Conservation (phyloP, 2,329 filamentous ascomycete genomes). For the Calonectria henricotiae region DNA sequence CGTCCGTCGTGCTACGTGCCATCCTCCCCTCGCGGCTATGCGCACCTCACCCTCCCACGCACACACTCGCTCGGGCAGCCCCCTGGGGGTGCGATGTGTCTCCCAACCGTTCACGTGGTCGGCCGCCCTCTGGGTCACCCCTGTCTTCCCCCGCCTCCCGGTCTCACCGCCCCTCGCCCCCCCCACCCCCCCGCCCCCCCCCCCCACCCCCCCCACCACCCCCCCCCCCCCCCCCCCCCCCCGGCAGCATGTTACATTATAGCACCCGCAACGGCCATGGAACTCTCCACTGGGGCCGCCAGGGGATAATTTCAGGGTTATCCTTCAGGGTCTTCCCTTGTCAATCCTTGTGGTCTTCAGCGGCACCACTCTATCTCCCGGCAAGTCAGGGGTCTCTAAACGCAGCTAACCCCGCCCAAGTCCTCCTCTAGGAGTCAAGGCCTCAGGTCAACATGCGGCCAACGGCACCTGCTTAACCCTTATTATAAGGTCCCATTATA, state of each 20-base stretch:
- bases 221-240: no score
- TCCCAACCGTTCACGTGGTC: no score
- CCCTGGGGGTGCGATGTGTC: no score
- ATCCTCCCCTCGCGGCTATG: no score
- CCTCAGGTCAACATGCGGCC: slow-evolving; percentile 52
- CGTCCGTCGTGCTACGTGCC: no score
- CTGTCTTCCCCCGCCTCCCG: no score
- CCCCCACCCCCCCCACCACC: no score
- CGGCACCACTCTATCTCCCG: slow-evolving; percentile 20
- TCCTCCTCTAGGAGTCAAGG: slow-evolving; percentile 40
- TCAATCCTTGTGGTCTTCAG: slow-evolving; percentile 1
- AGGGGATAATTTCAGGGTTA: slow-evolving; percentile 16
- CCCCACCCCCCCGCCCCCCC: no score
- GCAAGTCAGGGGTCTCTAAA: slow-evolving; percentile 32
- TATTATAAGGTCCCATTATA: slow-evolving; percentile 34
- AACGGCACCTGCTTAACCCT: slow-evolving; percentile 31
- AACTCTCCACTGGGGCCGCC: slow-evolving; percentile 10
- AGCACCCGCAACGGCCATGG: slow-evolving; percentile 19
- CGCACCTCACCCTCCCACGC: no score
- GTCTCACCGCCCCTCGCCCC: no score
- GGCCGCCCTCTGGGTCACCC: no score
- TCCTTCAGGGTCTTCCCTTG: slow-evolving; percentile 33
- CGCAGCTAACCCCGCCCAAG: slow-evolving; percentile 34
- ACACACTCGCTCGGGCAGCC: no score
- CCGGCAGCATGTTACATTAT: not conserved